Percentiles rank a stretch among this genome's conserved stretches.
Conservation (phyloP, 176 grass and related monocot genomes). For the Musa beccarii region DNA sequence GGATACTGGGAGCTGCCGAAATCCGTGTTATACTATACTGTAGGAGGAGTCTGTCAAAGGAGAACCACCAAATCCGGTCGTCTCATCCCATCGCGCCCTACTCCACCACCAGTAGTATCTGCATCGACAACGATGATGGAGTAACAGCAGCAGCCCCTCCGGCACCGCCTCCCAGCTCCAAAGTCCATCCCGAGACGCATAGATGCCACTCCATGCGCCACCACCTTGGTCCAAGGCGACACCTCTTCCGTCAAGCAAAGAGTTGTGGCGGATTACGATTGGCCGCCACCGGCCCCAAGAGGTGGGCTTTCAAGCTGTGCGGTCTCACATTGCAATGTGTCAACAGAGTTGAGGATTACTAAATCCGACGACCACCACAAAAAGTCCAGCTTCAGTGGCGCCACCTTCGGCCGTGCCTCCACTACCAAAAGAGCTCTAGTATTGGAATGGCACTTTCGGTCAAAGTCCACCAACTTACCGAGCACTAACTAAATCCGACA, state of each 20-base stretch:
- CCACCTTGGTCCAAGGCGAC: constrained; percentile 62
- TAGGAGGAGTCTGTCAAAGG: not conserved
- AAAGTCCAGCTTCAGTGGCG: too few relatives aligned
- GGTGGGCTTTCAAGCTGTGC: not conserved
- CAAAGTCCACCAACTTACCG: too few relatives aligned
- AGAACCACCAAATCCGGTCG: not conserved
- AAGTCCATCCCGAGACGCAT: not conserved
- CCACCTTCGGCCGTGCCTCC: too few relatives aligned
- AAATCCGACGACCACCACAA: too few relatives aligned
- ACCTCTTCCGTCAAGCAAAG: constrained; percentile 53
- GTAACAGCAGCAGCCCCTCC: not conserved
- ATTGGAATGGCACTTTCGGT: too few relatives aligned
- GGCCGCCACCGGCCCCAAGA: not conserved
- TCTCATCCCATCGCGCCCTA: not conserved
- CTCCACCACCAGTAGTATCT: not conserved
- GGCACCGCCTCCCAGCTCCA: not conserved
- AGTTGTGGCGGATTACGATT: too few relatives aligned
- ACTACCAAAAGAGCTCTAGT: too few relatives aligned
- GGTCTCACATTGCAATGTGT: too few relatives aligned
- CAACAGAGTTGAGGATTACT: too few relatives aligned
- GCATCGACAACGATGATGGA: not conserved
- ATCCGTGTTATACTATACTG: too few relatives aligned
- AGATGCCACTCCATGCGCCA: constrained; percentile 34
- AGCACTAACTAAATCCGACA: too few relatives aligned
- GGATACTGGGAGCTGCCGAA: too few relatives aligned